Percentiles rank a stretch among this genome's conserved stretches.
Conservation (phyloP, 78 protist genomes). For the Dictyostelium citrinum region DNA sequence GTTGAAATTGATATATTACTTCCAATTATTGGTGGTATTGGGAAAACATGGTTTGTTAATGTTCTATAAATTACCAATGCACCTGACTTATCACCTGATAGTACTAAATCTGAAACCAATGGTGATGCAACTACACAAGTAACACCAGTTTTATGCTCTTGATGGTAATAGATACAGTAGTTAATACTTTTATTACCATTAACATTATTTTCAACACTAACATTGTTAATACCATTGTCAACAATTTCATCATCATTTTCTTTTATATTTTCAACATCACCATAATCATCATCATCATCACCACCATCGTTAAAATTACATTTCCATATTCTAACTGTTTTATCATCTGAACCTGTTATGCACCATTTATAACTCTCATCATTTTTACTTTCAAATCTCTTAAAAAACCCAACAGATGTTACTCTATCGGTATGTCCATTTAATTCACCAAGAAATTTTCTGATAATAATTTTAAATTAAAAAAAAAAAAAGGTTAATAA, state of each 20-base stretch:
- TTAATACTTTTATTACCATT: background rate
- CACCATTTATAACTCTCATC: background rate
- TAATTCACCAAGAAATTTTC: slow-evolving; percentile 65
- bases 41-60: background rate
- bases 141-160: slow-evolving; percentile 2
- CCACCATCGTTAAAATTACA: background rate
- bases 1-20: background rate
- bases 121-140: slow-evolving; percentile 32
- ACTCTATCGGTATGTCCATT: slow-evolving; percentile 67
- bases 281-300: background rate
- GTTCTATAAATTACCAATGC: slow-evolving; percentile 32
- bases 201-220: background rate
- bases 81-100: slow-evolving; percentile 40
- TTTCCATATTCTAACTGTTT: slow-evolving; percentile 63
- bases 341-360: slow-evolving; percentile 43
- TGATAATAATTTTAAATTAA: background rate
- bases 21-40: background rate
- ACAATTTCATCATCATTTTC: background rate
- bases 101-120: background rate
- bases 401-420: slow-evolving; percentile 19
- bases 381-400: background rate
- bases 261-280: background rate
- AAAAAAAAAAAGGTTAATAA: background rate
- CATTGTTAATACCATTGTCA: too few relatives aligned
- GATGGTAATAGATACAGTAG: slow-evolving; percentile 10